Evolutionary conservation across 2,329 filamentous ascomycete species (phyloP), one percentile per base, ranked within the genome.

Genomic region (Ramularia collo-cygni): DNA sequence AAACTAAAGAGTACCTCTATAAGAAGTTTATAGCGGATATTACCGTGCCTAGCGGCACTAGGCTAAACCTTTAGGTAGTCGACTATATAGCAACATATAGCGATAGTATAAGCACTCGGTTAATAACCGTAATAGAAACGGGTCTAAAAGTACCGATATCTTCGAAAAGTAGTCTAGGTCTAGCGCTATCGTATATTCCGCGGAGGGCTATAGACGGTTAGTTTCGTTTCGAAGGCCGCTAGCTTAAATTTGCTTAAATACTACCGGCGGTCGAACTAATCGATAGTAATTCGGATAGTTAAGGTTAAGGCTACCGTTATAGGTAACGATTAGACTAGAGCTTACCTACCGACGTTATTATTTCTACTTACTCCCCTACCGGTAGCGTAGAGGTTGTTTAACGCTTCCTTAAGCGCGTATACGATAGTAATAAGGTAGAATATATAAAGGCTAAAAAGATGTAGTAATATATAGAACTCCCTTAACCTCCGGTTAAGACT

Each of bases 361-460:
- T 53, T 12, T 47, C 48, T 14, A 49, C 46, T 35, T 39, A 42
- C 26, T 50, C 49, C 3, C 28, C 42, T 1, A 43, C 32, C 16
- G 55, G 53, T 5, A 56, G 58, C 4, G 51, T 62, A 1, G 50
- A 58, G 5, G 35, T 61, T 2, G 58, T 61, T 28, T 55, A 64
- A 14, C 51, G 57, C 4, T 64, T 63, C 1, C 60, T 70, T 12
- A 64, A 71, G 50, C 67, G 71, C 43, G 68, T 68, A 45, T 62
- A 64, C 40, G n/a, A n/a, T n/a, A n/a, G n/a, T n/a, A n/a, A n/a
- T n/a, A n/a, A n/a, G n/a, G n/a, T n/a, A n/a, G n/a, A n/a, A n/a
- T n/a, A n/a, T n/a, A n/a, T n/a, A n/a, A n/a, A n/a, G n/a, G n/a
- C n/a, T n/a, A n/a, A n/a, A n/a, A n/a, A n/a, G n/a, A n/a, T n/a